Base-by-base conservation (phyloP, 108 stramenopile species). In the Cyclotella choctawhatcheeana region DNA sequence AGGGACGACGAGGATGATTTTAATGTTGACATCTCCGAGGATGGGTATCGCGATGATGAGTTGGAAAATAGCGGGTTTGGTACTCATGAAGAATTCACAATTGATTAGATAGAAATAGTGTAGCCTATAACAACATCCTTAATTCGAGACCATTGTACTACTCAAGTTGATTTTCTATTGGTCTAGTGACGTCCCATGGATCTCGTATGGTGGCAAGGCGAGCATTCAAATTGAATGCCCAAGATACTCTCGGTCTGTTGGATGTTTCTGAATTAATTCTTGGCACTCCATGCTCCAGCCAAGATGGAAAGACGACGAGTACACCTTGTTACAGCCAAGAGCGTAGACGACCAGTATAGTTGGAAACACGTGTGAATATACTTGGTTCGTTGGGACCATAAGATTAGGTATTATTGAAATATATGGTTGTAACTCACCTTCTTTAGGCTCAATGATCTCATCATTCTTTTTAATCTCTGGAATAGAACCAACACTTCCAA, bases 201-300 rank as follows among this genome's bases (percentile, higher is more conserved):
- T 73, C 21, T 13, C 72, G 62, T 20, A 73, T 63, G 26, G 22
- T 33, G 14, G 52, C 72, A 21, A 73, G 21, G 30, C 72, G 51
- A 24, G 27, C 72, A 64, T 25, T 73, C 27, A 73, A 34, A 44
- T 73, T 73, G 54, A 73, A 73, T 54, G 72, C 52, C 50, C 61
- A 73, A 10, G 72, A 73, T 24, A 73, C 72, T 54, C 72, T 52
- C 3, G 72, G 33, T 44, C 43, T 27, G 45, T 37, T 29, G 40
- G 40, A 10, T 2, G 30, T 2, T 21, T 2, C 31, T 7, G 29
- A 17, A 13, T 30, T 24, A 10, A 31, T 54, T 44, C 22, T 20
- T 7, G 72, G 72, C 1, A 73, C 72, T 20, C 72, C 72, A 14
- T 73, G 72, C 18, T 24, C 20, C 22, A 73, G 10, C 72, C 62